Percentiles rank a stretch among this genome's conserved stretches.
Conservation (phyloP, 2,329 filamentous ascomycete species). For the Cordyceps javanica region DNA sequence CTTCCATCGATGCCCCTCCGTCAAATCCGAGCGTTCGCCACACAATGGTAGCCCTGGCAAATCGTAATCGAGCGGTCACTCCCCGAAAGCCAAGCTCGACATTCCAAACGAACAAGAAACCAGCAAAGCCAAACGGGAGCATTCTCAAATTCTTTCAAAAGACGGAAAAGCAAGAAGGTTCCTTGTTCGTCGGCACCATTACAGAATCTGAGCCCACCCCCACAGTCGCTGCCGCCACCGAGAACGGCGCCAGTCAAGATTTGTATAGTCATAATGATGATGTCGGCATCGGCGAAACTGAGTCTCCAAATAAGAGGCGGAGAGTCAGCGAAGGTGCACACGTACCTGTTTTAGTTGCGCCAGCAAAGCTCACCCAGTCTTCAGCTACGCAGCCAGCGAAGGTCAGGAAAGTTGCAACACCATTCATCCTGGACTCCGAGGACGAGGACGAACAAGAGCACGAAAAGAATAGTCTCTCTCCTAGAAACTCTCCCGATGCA, state of each 20-base stretch:
- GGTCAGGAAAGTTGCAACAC: conserved; percentile 29
- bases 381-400: conserved; percentile 13
- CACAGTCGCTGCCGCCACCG: conserved; percentile 12
- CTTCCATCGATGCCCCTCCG: background rate
- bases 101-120: conserved; percentile 26
- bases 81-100: conserved; percentile 25
- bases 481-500: background rate
- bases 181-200: conserved; percentile 45
- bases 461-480: background rate
- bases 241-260: conserved; percentile 17
- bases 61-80: conserved; percentile 25
- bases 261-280: conserved; percentile 24
- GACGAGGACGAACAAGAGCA: conserved; percentile 34
- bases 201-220: conserved; percentile 14
- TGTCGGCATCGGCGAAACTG: conserved; percentile 29
- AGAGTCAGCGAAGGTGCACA: conserved; percentile 22
- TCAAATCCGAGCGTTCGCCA: background rate
- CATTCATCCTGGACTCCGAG: conserved; percentile 67
- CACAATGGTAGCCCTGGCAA: conserved; percentile 30
- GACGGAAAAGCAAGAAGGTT: conserved; percentile 51
- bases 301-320: conserved; percentile 25
- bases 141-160: conserved; percentile 74
- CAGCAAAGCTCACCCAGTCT: conserved; percentile 5
- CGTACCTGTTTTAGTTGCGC: conserved; percentile 15
- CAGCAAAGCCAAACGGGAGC: conserved; percentile 50